Conservation (phyloP, 306 rosid species). For the Vigna unguiculata region DNA sequence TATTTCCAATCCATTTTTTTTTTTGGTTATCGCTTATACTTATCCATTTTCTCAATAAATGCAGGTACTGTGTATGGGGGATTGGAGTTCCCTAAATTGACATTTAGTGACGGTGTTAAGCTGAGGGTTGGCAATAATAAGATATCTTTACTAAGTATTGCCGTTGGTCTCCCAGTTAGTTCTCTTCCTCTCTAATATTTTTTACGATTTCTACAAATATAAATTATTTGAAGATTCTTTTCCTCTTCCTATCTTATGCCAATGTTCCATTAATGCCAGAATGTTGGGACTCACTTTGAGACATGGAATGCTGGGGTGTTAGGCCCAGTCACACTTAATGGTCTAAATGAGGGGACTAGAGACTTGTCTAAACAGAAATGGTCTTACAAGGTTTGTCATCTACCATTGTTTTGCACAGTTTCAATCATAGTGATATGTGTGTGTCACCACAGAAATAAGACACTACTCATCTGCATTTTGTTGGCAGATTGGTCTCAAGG, state of each 20-base stretch:
- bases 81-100: constrained; percentile 65
- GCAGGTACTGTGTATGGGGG: constrained; percentile 79
- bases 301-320: constrained; percentile 94
- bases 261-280: constrained; percentile 56
- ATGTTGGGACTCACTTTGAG: constrained; percentile 83
- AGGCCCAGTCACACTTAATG: constrained; percentile 85
- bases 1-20: background rate
- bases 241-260: constrained; percentile 4
- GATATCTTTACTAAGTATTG: constrained; percentile 81
- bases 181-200: constrained; percentile 23
- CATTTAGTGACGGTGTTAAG: constrained; percentile 68
- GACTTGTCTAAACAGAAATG: constrained; percentile 86
- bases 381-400: constrained; percentile 84
- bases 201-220: constrained; percentile 1
- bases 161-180: constrained; percentile 95
- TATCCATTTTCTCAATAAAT: constrained; percentile 37
- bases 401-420: background rate
- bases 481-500: constrained; percentile 83
- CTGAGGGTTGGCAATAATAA: constrained; percentile 80
- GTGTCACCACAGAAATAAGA: background rate
- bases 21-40: constrained; percentile 18
- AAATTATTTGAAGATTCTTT: background rate
- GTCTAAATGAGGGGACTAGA: constrained; percentile 85
- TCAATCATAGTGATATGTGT: background rate
- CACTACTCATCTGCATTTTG: constrained; percentile 35